Base-by-base conservation (phyloP, 179 eudicot species). In the Heliamphora pulchella region DNA sequence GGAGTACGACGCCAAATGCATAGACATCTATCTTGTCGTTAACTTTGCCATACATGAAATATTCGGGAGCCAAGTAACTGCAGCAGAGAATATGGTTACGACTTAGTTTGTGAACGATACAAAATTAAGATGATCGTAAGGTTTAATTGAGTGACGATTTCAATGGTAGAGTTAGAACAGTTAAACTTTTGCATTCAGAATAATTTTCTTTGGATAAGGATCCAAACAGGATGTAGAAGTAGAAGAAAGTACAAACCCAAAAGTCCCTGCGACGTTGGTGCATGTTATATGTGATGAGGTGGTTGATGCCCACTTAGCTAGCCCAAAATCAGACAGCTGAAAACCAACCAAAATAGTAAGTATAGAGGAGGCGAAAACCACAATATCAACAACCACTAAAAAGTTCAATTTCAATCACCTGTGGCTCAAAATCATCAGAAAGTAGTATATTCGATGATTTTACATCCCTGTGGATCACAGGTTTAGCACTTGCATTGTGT, bases 21-120 rank as follows among this genome's bases (percentile, higher is more conserved):
- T 91, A 94, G 13, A 93, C 97, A 84, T 94, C 98, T 75, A 94
- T 84, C 79, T 89, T 93, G 74, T 91, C 92, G 4, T 87, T 90
- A 74, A 91, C 90, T 85, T 93, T 91, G 61, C 97, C 98, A 50
- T 90, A 88, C 98, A 93, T 90, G 87, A 94, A 91, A 83, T 94
- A 94, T 74, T 94, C 98, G 72, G 98, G 98, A 61, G 98, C 97
- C 90, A 94, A 83, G 84, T 94, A 94, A 67, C 98, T 94, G 89
- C 88, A 84, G 63, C 22, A 82, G 4, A 76, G 47, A 48, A 70
- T 0, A 59, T 22, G 53, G 7, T 78, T 14, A 62, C 20, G 61
- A 8, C 7, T 54, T 70, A 79, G 22, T n/a, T 8, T 47, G 17
- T 48, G 20, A 2, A n/a, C 4, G 41, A 8, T 2, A 20, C 13